Evolutionary conservation across 148 eudicot genomes (phyloP).

Genomic region (Chenopodium berlandieri): DNA sequence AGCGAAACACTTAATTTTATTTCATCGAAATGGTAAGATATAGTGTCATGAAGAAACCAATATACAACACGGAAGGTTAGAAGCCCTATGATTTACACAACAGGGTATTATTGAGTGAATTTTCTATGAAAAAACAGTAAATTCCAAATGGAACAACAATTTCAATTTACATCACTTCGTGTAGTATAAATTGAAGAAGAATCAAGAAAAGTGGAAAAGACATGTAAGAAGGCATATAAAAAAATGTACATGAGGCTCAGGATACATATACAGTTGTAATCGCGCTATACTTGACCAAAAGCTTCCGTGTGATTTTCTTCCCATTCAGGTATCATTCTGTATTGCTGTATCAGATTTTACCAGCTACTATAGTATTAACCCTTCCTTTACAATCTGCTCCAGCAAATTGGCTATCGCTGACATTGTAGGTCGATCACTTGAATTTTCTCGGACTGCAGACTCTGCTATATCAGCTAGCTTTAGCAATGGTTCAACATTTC

Average conservation of each 20-base stretch:
- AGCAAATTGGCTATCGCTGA: conserved; percentile 52
- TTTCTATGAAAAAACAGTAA: conserved; percentile 8
- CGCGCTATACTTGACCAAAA: conserved; percentile 29
- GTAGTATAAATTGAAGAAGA: conserved; percentile 25
- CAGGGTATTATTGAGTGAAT: conserved; percentile 18
- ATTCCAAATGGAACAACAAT: conserved; percentile 23
- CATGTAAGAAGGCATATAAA: conserved; percentile 1
- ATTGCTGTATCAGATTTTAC: background rate
- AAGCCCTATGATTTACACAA: background rate
- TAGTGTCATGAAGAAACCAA: background rate
- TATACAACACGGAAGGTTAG: background rate
- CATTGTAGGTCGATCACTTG: conserved; percentile 64
- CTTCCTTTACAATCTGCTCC: conserved; percentile 74
- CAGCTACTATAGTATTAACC: conserved; percentile 51
- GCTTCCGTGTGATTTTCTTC: conserved; percentile 8
- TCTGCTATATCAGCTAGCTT: conserved; percentile 86
- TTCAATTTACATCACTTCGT: conserved; percentile 28
- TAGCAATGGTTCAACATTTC: conserved; percentile 87
- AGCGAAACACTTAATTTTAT: background rate
- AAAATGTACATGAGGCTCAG: conserved; percentile 43
- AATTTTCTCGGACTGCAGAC: conserved; percentile 59
- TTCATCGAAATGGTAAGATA: background rate
- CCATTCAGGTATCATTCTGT: background rate
- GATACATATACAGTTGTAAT: conserved; percentile 44
- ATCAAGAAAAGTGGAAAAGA: conserved; percentile 4